A percentile compares a stretch with the other conserved stretches of the same genome.
Evolutionary conservation across 208 protist species (phyloP).

Genomic region (Wallacemonas rigidus): DNA sequence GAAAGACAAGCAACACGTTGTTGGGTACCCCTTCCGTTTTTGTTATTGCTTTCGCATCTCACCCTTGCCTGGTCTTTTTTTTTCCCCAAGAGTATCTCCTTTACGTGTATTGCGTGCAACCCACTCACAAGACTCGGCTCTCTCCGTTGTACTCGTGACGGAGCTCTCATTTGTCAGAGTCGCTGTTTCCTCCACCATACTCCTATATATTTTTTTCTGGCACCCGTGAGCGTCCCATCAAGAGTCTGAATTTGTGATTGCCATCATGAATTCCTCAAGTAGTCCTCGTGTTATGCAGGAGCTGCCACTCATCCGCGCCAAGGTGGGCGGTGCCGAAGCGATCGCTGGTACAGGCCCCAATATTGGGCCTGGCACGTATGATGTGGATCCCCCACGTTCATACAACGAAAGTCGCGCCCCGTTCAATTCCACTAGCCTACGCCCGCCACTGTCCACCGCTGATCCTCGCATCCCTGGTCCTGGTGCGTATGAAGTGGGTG

Average conservation of each 20-base stretch:
- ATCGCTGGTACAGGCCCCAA: conserved; percentile 39
- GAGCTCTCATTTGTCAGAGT: too few relatives aligned
- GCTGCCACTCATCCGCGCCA: conserved; percentile 75
- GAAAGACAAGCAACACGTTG: too few relatives aligned
- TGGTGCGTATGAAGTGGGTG: conserved; percentile 50
- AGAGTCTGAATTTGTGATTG: neutral
- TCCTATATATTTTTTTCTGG: too few relatives aligned
- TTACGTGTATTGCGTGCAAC: too few relatives aligned
- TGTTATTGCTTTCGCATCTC: too few relatives aligned
- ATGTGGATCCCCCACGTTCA: conserved; percentile 32
- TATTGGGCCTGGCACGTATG: conserved; percentile 78
- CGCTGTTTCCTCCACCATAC: too few relatives aligned
- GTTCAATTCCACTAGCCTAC: conserved; percentile 68
- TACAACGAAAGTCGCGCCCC: conserved; percentile 57
- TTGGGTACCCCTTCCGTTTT: too few relatives aligned
- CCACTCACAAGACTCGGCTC: too few relatives aligned
- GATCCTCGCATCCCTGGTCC: conserved; percentile 58
- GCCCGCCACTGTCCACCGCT: conserved; percentile 32
- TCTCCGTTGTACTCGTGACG: too few relatives aligned
- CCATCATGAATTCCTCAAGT: conserved; percentile 10
- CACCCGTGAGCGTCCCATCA: neutral
- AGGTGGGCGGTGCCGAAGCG: conserved; percentile 37
- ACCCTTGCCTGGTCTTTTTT: too few relatives aligned
- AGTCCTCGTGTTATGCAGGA: conserved; percentile 51
- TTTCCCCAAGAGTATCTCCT: too few relatives aligned